phyloP scores from a whole-genome alignment of 2,329 filamentous ascomycete species.

The Septoria petroselini region DNA sequence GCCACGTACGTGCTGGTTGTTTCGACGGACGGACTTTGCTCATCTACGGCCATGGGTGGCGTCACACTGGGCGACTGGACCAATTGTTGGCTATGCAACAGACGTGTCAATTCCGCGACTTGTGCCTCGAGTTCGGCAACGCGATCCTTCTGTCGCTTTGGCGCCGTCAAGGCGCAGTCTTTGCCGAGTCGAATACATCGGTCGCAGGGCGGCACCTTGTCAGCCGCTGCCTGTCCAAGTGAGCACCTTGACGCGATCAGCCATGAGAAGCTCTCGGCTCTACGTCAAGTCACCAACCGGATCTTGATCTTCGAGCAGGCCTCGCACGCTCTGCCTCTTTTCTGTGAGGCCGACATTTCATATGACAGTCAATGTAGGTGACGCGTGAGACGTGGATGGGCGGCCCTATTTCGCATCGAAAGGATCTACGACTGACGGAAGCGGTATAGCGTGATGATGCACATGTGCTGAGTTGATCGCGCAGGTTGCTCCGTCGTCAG shows the following conservation, averaged over 20 bases:
- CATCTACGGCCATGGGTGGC: background rate
- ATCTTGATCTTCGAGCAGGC: conserved; percentile 21
- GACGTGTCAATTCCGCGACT: conserved; percentile 31
- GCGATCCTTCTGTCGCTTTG: conserved; percentile 28
- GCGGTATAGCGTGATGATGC: no score
- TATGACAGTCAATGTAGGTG: no score
- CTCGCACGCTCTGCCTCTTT: conserved; percentile 23
- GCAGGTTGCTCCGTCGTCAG: no score
- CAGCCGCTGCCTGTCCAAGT: conserved; percentile 14
- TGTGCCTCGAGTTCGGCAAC: conserved; percentile 34
- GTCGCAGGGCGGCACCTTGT: conserved; percentile 29
- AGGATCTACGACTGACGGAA: no score
- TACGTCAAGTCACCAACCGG: background rate
- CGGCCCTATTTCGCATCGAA: no score
- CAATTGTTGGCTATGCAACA: conserved; percentile 30
- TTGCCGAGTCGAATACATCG: conserved; percentile 32
- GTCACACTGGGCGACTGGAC: conserved; percentile 8
- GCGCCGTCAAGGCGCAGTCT: conserved; percentile 29
- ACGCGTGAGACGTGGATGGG: no score
- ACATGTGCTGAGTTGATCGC: no score
- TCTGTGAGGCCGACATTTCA: conserved; percentile 8
- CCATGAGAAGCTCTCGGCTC: background rate
- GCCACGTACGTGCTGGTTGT: background rate
- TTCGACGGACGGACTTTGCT: background rate
- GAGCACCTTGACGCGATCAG: conserved; percentile 14